A percentile compares a stretch with the other conserved stretches of the same genome.
Conservation (phyloP, 306 rosid species). For the Astragalus membranaceus region DNA sequence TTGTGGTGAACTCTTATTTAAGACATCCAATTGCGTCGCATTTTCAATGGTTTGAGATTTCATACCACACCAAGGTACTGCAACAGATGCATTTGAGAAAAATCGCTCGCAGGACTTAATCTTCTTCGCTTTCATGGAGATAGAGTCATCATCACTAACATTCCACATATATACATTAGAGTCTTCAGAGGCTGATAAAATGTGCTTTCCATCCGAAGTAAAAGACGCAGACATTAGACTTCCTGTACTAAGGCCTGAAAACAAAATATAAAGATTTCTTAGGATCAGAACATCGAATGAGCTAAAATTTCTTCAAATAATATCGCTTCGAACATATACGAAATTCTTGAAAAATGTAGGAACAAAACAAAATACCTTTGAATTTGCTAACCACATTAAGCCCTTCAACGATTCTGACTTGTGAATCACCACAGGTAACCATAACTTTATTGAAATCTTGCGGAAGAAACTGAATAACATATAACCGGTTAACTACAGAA, state of each 20-base stretch:
- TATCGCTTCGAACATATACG: neutral
- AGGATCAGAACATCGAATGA: slow-evolving; percentile 9
- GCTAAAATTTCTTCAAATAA: neutral
- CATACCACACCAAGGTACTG: slow-evolving; percentile 52
- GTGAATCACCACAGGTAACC: slow-evolving; percentile 85
- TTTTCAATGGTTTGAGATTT: slow-evolving; percentile 31
- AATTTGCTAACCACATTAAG: slow-evolving; percentile 63
- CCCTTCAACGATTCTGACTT: slow-evolving; percentile 79
- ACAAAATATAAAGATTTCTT: slow-evolving; percentile 22
- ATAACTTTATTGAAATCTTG: slow-evolving; percentile 62
- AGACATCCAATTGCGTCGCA: slow-evolving; percentile 26
- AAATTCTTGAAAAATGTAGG: neutral
- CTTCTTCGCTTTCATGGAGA: slow-evolving; percentile 28
- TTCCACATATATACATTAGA: slow-evolving; percentile 85
- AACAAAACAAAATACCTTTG: slow-evolving; percentile 47
- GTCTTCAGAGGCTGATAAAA: slow-evolving; percentile 81
- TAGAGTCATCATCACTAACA: slow-evolving; percentile 31
- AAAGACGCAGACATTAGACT: slow-evolving; percentile 57
- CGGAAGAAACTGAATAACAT: slow-evolving; percentile 59
- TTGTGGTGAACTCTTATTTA: slow-evolving; percentile 33
- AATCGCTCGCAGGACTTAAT: slow-evolving; percentile 46
- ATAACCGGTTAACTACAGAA: neutral
- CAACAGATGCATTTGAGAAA: slow-evolving; percentile 43
- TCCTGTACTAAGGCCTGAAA: slow-evolving; percentile 55
- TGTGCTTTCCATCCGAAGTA: slow-evolving; percentile 87